A percentile compares a stretch with the other conserved stretches of the same genome.
Evolutionary conservation across 495 filamentous ascomycete species (phyloP).

Genomic region (Aspergillus heteromorphus): DNA sequence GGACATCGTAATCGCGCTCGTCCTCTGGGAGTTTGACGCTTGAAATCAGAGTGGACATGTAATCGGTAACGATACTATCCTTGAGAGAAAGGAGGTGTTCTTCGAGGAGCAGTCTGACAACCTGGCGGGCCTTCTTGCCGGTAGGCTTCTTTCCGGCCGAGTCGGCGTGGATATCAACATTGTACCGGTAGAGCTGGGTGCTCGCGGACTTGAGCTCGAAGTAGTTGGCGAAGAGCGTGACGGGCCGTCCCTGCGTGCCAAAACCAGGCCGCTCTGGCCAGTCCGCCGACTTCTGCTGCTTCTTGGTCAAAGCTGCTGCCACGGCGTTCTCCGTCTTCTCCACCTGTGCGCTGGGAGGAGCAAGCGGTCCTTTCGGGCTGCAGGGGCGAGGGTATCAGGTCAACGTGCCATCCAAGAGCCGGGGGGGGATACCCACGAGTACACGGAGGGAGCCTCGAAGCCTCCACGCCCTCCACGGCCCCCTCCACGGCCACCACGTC

Average conservation of each 20-base stretch:
- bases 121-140: conserved; percentile 48
- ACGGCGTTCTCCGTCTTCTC: conserved; percentile 27
- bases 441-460: conserved; percentile 23
- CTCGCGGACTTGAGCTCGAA: conserved; percentile 44
- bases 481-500: conserved; percentile 13
- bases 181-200: conserved; percentile 34
- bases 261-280: conserved; percentile 50
- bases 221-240: conserved; percentile 61
- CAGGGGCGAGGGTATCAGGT: background rate
- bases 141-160: conserved; percentile 29
- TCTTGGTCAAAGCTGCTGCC: conserved; percentile 22
- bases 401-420: background rate
- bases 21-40: conserved; percentile 25
- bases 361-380: conserved; percentile 19
- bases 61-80: conserved; percentile 52
- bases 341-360: conserved; percentile 21
- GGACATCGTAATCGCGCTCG: conserved; percentile 29
- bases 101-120: conserved; percentile 48
- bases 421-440: conserved; percentile 16
- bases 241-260: conserved; percentile 45
- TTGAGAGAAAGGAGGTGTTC: conserved; percentile 25
- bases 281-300: conserved; percentile 6
- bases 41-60: conserved; percentile 47
- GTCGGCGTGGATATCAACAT: conserved; percentile 24
- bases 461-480: conserved; percentile 17